Evolutionary conservation across 2,329 filamentous ascomycete species (phyloP).

Genomic region (Hirsutella minnesotensis): DNA sequence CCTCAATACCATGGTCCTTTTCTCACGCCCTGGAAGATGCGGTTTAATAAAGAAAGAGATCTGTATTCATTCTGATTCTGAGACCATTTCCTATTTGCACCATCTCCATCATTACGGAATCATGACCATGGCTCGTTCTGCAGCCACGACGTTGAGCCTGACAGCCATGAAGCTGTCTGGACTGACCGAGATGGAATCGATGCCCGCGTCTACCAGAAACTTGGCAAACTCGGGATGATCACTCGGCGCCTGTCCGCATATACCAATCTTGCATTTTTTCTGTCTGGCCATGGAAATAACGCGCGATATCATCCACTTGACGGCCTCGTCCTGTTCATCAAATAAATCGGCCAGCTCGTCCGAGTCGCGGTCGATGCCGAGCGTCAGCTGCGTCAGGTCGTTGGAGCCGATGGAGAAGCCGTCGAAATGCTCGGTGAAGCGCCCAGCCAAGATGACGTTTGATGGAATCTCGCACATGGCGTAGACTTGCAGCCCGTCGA

Average conservation of each 20-base stretch:
- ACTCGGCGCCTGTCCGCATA: slow-evolving; percentile 26
- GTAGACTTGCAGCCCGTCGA: slow-evolving; percentile 23
- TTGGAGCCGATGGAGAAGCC: slow-evolving; percentile 29
- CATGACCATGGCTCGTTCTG: too few species aligned
- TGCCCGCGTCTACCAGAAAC: slow-evolving; percentile 22
- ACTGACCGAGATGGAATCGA: slow-evolving; percentile 26
- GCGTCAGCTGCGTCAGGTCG: slow-evolving; percentile 25
- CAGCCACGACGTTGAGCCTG: slow-evolving; percentile 17
- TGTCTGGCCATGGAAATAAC: slow-evolving; percentile 18
- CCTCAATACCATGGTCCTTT: too few species aligned
- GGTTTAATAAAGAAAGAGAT: too few species aligned
- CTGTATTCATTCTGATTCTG: too few species aligned
- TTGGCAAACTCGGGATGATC: slow-evolving; percentile 25
- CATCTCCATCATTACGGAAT: too few species aligned
- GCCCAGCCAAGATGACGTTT: slow-evolving; percentile 23
- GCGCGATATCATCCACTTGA: slow-evolving; percentile 24
- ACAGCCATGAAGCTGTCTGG: slow-evolving; percentile 26
- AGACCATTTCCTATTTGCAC: too few species aligned
- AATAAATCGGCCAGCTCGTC: slow-evolving; percentile 23
- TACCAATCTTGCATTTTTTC: slow-evolving; percentile 22
- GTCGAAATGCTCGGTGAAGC: slow-evolving; percentile 24
- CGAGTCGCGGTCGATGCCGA: slow-evolving; percentile 26
- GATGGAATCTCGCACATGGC: slow-evolving; percentile 30
- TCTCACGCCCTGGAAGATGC: too few species aligned
- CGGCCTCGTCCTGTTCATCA: slow-evolving; percentile 24